Base-by-base conservation (phyloP, 2,329 filamentous ascomycete genomes). In the Colletotrichum tamarilloi region DNA sequence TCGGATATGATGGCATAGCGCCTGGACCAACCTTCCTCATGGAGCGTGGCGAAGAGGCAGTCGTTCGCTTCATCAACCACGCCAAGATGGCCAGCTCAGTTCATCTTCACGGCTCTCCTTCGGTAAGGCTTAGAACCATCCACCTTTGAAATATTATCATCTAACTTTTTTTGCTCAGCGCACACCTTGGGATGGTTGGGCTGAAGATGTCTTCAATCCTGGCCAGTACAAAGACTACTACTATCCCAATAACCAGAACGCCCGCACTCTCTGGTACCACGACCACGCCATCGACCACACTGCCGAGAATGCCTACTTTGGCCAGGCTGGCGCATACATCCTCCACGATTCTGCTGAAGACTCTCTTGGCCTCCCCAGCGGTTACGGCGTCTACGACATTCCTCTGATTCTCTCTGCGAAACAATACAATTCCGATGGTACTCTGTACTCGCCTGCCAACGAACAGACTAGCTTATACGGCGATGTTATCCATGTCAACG, bases 171-270 rank as follows among this genome's bases (percentile, higher is more conserved):
- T n/a, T 14, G 0, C 11, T 7, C 56, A 79, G 77, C 80, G 84
- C 38, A 81, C 85, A 8, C 84, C 85, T 11, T 80, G 75, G 63
- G 78, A 88, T 74, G 87, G 87, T 0, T 89, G 87, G 86, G 87
- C 87, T 5, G 84, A 84, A 62, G 88, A 90, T 74, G 79, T 83
- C 26, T 84, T 86, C 0, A 42, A 78, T 1, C 80, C 82, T 2
- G 85, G 86, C 2, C 79, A 88, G 75, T 88, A 84, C 78, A 89
- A 90, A 77, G 78, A 90, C 72, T 90, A 90, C 78, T 89, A 88
- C 78, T 90, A 89, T 73, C 87, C 88, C 52, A 89, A 89, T 77
- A 79, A 78, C 30, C 86, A 89, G 75, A 79, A 80, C 52, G 85
- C 82, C 1, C 81, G 87, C 35, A 85, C 85, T 0, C 82, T 89